Percentiles rank a stretch among this genome's conserved stretches.
Conservation (phyloP, 2,329 filamentous ascomycete genomes). For the Trichoderma aggressivum region DNA sequence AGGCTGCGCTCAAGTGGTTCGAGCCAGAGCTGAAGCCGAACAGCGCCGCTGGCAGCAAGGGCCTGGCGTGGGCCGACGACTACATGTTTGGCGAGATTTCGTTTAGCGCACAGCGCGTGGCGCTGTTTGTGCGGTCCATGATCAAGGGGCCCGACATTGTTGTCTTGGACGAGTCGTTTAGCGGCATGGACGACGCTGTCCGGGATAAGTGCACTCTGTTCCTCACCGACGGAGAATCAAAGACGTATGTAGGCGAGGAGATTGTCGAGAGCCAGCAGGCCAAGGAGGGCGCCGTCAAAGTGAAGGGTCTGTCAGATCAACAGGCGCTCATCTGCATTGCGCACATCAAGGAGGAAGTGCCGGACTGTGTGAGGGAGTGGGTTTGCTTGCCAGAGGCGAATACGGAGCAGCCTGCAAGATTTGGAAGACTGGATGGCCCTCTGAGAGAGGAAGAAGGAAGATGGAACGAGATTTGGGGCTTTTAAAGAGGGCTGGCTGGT, state of each 20-base stretch:
- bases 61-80: constrained; percentile 62
- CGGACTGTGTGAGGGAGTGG: constrained; percentile 78
- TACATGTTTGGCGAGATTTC: constrained; percentile 69
- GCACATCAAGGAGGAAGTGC: constrained; percentile 87
- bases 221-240: constrained; percentile 62
- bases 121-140: constrained; percentile 77
- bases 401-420: constrained; percentile 56
- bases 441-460: constrained; percentile 53
- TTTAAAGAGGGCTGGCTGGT: constrained; percentile 16
- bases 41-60: constrained; percentile 27
- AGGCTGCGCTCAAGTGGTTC: constrained; percentile 73
- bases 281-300: constrained; percentile 43
- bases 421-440: constrained; percentile 61
- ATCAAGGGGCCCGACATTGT: constrained; percentile 79
- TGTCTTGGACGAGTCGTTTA: constrained; percentile 84
- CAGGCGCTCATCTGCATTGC: constrained; percentile 92
- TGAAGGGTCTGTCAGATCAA: constrained; percentile 61
- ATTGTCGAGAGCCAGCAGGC: constrained; percentile 47
- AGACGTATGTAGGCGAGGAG: constrained; percentile 36
- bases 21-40: constrained; percentile 68
- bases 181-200: constrained; percentile 75
- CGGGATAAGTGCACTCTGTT: constrained; percentile 86
- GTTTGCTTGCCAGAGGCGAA: constrained; percentile 78
- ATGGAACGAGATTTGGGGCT: constrained; percentile 66
- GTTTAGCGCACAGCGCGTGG: constrained; percentile 79